Percentiles rank a stretch among this genome's conserved stretches.
phyloP scores from a whole-genome alignment of 2,329 filamentous ascomycete genomes.

The Penicillium polonicum region DNA sequence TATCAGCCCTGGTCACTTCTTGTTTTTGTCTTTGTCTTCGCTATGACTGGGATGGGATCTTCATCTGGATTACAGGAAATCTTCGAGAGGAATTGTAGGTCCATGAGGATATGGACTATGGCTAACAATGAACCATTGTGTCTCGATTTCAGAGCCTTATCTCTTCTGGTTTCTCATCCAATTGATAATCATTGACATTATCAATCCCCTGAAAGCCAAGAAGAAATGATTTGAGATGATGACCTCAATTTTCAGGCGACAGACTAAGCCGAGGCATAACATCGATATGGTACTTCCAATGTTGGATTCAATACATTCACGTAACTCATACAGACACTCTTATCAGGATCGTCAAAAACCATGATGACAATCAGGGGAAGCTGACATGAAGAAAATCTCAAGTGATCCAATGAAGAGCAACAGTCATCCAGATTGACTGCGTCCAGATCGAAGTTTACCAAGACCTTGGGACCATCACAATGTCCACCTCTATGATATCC shows the following conservation, averaged over 20 bases:
- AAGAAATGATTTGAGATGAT: not conserved
- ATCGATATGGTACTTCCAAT: not conserved
- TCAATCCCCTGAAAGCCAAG: not conserved
- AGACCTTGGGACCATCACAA: not conserved
- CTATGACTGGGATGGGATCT: not conserved
- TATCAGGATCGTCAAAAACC: conserved; percentile 4
- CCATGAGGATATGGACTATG: not conserved
- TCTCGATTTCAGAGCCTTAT: not conserved
- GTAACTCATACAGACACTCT: not conserved
- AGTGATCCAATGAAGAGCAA: not conserved
- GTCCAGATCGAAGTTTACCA: conserved; percentile 10
- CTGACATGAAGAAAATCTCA: not conserved
- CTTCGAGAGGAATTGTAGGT: not conserved
- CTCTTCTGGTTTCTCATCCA: not conserved
- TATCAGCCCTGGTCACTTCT: not conserved
- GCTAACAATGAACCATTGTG: not conserved
- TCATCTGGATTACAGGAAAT: not conserved
- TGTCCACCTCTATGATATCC: not conserved
- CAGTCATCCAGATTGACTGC: not conserved
- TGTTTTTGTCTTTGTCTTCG: not conserved
- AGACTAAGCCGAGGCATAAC: not conserved
- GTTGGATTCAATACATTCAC: conserved; percentile 2
- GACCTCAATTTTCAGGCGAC: not conserved
- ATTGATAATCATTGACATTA: not conserved
- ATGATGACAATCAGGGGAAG: conserved; percentile 1